These are phyloP conservation scores for Microbotryomycetes sp. DNA, from an alignment of 1,284 basidiomycete genomes.

Conservation along the genomic window DNA sequence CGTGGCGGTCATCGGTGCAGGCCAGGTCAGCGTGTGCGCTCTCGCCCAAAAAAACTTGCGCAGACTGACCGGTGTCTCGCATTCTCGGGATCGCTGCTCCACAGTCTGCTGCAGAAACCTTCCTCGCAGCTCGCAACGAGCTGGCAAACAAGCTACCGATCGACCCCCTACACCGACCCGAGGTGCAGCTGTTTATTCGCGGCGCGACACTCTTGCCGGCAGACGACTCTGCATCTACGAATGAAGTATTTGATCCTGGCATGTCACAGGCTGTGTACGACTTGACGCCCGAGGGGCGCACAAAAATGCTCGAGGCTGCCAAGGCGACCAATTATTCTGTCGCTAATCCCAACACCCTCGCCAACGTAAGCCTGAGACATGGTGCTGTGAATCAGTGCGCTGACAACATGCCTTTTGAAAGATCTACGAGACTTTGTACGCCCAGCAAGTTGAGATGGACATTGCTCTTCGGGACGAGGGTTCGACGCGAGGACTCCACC, in stretches of 20 bases:
- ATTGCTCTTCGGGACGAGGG: conserved; percentile 8
- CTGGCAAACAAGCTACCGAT: conserved; percentile 12
- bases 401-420: conserved; percentile 41
- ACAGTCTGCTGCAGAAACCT: conserved; percentile 31
- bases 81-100: too few species aligned
- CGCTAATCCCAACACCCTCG: conserved; percentile 46
- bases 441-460: conserved; percentile 49
- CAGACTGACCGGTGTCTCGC: conserved; percentile 1
- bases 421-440: conserved; percentile 52
- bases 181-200: conserved; percentile 53
- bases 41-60: conserved; percentile 3
- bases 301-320: conserved; percentile 47
- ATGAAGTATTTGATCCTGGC: conserved; percentile 54
- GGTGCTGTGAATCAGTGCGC: too few species aligned
- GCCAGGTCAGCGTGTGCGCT: conserved; percentile 50
- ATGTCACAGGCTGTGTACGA: conserved; percentile 39
- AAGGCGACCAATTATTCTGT: conserved; percentile 54
- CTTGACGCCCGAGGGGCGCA: conserved; percentile 31
- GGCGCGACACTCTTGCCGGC: conserved; percentile 52
- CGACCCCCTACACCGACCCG: conserved; percentile 37
- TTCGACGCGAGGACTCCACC: neutral
- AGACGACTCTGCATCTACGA: conserved; percentile 54
- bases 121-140: conserved; percentile 43
- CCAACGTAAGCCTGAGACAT: conserved; percentile 15
- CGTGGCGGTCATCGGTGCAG: conserved; percentile 52